Conservation (phyloP, 1,284 basidiomycete species). For the Ceratobasidium sp. region DNA sequence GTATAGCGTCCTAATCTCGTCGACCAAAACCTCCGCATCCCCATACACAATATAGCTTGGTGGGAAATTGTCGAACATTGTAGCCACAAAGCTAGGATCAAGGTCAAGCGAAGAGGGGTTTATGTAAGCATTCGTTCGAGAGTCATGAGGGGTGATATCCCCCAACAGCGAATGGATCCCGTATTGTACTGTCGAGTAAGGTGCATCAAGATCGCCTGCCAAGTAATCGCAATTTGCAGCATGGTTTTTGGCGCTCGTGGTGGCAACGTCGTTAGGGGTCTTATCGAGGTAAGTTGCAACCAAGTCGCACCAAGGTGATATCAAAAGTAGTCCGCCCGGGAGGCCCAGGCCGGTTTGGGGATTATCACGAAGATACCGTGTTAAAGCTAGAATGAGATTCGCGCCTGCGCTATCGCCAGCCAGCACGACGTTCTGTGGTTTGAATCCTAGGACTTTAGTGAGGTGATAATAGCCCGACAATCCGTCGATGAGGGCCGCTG, state of each 20-base stretch:
- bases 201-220: constrained; percentile 57
- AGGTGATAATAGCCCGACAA: constrained; percentile 74
- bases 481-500: constrained; percentile 73
- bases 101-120: constrained; percentile 68
- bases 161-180: constrained; percentile 44
- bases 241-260: constrained; percentile 56
- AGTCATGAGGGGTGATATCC: constrained; percentile 59
- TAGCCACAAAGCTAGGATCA: constrained; percentile 53
- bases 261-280: constrained; percentile 57
- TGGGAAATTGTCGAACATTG: constrained; percentile 68
- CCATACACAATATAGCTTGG: constrained; percentile 69
- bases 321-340: constrained; percentile 68
- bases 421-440: constrained; percentile 71
- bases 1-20: constrained; percentile 64
- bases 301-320: constrained; percentile 73
- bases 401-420: constrained; percentile 81
- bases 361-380: constrained; percentile 64
- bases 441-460: constrained; percentile 63
- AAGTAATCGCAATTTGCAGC: constrained; percentile 52
- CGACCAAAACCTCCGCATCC: constrained; percentile 67
- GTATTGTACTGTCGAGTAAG: constrained; percentile 30
- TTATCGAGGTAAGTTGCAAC: constrained; percentile 50
- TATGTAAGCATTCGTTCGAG: constrained; percentile 66
- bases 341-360: constrained; percentile 59
- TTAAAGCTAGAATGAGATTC: constrained; percentile 72